Evolutionary conservation across 2,329 filamentous ascomycete species (phyloP).

Genomic region (Fusarium multiceps): DNA sequence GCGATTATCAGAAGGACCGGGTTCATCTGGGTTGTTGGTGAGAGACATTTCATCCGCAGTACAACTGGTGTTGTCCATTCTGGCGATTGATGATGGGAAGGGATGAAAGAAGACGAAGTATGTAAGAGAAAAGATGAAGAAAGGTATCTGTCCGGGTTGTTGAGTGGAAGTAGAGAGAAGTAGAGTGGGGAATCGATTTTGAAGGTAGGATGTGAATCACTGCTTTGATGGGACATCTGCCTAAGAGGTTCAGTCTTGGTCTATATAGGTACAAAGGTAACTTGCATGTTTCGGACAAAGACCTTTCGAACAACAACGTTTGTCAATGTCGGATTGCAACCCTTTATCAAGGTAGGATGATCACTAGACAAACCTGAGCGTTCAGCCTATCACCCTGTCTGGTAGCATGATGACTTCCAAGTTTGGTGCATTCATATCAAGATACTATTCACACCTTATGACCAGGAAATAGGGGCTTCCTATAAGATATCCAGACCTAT

Average conservation of each 20-base stretch:
- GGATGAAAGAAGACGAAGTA: not conserved
- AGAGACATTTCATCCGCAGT: not conserved
- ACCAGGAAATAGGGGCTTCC: not conserved
- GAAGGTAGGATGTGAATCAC: not conserved
- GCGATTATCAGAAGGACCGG: not conserved
- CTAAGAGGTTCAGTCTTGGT: not conserved
- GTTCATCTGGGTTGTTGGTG: not conserved
- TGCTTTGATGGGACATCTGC: not conserved
- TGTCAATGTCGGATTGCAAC: not conserved
- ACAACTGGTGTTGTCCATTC: constrained; percentile 4
- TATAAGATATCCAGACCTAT: not conserved
- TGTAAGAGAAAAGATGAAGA: not conserved
- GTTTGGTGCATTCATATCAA: not conserved
- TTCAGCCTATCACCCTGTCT: no score
- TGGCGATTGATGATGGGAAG: not conserved
- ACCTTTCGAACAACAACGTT: not conserved
- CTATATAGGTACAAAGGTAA: not conserved
- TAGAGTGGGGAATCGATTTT: not conserved
- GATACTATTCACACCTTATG: not conserved
- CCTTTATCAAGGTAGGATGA: not conserved
- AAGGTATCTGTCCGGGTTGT: not conserved
- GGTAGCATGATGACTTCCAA: not conserved
- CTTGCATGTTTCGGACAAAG: not conserved
- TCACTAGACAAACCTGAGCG: not conserved
- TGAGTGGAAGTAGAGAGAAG: not conserved